Base-by-base conservation (phyloP, 1,284 basidiomycete species). In the Ceratobasidium sp. region DNA sequence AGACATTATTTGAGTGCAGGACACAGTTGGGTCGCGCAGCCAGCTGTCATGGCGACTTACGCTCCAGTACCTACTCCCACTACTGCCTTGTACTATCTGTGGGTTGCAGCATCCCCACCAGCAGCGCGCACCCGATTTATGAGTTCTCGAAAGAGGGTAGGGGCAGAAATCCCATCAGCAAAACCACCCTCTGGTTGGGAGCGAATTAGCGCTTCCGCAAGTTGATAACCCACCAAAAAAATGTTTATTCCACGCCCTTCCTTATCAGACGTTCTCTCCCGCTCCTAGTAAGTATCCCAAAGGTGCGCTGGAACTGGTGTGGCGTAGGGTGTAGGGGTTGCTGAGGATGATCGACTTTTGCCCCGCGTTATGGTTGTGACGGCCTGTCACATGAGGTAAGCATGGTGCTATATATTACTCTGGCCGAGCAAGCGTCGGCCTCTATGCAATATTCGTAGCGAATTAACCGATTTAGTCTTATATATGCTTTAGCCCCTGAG, bases 21-120 rank as follows among this genome's bases (percentile, higher is more conserved):
- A 8, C 40, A 29, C 19, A 51, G n/a, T 49, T 9, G 17, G 9
- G 51, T 49, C 43, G 2, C 8, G 32, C 25, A 25, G 11, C 1
- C 8, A 9, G 13, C 29, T 3, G 15, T 49, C 2, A 49, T 15
- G 11, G 3, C 19, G 32, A 68, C 56, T 52, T 34, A 71, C 69
- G 15, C 56, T 44, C 71, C 43, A 19, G 71, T 75, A 3, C 46
- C 46, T 2, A 62, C 22, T n/a, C 71, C 71, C 9, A 46, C 71
- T 22, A 75, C 66, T 56, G 66, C 17, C 37, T 75, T 7, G 61
- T 67, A 75, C 15, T 75, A 34, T 19, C 44, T 22, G 19, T 19
- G 46, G 37, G 19, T 6, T 19, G 19, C 46, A 49, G 46, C 15
- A 19, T 49, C 46, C 19, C 46, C 9, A 3, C 46, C 46, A 49